Evolutionary conservation across 768 basidiomycete genomes (phyloP).

Genomic region (Tricholoma terreum): DNA sequence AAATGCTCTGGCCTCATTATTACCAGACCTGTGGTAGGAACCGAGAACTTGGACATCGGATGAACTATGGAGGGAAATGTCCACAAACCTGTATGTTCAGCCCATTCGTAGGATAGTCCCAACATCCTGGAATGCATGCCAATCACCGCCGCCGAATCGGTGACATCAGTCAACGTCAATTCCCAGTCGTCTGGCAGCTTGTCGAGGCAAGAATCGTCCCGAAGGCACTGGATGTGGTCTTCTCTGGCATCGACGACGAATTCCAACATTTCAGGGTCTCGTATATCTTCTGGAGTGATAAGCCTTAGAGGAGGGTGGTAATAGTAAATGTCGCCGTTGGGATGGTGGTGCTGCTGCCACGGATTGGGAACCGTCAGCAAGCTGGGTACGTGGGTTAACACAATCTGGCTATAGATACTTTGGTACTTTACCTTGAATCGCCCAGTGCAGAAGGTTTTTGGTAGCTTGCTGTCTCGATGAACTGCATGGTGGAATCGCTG

Average conservation of each 20-base stretch:
- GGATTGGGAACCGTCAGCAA: constrained; percentile 10
- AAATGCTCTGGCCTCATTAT: constrained; percentile 31
- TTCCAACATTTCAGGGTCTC: constrained; percentile 27
- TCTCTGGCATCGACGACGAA: constrained; percentile 34
- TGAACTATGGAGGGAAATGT: not conserved
- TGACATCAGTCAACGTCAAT: constrained; percentile 38
- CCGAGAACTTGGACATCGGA: not conserved
- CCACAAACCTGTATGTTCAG: constrained; percentile 30
- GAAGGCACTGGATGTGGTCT: constrained; percentile 33
- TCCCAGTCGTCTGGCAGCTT: constrained; percentile 38
- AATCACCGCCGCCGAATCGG: constrained; percentile 31
- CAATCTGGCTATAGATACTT: not conserved
- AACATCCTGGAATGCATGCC: constrained; percentile 36
- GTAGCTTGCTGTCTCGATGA: constrained; percentile 18
- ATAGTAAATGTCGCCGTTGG: constrained; percentile 47
- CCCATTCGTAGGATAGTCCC: constrained; percentile 34
- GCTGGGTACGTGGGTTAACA: constrained; percentile 1
- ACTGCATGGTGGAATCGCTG: constrained; percentile 13
- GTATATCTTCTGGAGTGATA: constrained; percentile 40
- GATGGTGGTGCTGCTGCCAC: constrained; percentile 39
- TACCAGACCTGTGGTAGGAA: constrained; percentile 21
- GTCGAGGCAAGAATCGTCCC: constrained; percentile 25
- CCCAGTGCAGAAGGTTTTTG: constrained; percentile 12
- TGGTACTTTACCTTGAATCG: constrained; percentile 11
- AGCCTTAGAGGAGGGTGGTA: constrained; percentile 33